Evolutionary conservation across 73 alveolate genomes (phyloP), one percentile per base, ranked within the genome.

Genomic region (Tetrahymena borealis): DNA sequence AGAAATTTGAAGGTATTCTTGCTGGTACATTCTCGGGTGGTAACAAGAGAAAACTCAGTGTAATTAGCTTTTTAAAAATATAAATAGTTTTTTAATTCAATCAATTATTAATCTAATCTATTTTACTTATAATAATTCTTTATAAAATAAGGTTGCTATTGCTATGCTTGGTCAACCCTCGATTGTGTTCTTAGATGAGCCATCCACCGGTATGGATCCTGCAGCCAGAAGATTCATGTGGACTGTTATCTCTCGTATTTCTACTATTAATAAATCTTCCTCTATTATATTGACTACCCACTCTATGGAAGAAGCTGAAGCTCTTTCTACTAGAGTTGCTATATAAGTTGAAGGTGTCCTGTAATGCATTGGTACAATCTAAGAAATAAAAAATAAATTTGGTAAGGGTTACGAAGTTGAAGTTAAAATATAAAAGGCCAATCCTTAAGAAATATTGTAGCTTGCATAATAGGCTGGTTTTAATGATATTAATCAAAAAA

Each of bases 161-260:
- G 99, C 99, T 1, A 96, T 98, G 98, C 98, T 98, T 79, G 99
- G 99, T 32, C 98, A 98, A 94, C 99, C 99, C 11, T 99, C 99
- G 4, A 98, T 98, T 78, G 99, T 98, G 31, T 98, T 98, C 96
- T 94, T 98, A 28, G 99, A 98, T 93, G 99, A 98, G 94, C 99
- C 99, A 15, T 96, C 99, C 5, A 98, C 99, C 3, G 99, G 99
- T 90, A 98, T 98, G 99, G 99, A 98, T 91, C 99, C 99, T 8
- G 98, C 97, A 93, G 99, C 99, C 13, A 97, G 99, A 94, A 91
- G 99, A 91, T 97, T 97, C 95, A 98, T 98, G 99, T 98, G 99
- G 99, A 97, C 96, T 24, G 99, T 98, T 20, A 97, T 98, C 41
- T 97, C 98, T 37, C 96, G 97, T 90, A 97, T 98, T 20, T 98